Percentiles rank a stretch among this genome's conserved stretches.
Evolutionary conservation across 495 filamentous ascomycete species (phyloP).

Genomic region (Penicillium subrubescens): DNA sequence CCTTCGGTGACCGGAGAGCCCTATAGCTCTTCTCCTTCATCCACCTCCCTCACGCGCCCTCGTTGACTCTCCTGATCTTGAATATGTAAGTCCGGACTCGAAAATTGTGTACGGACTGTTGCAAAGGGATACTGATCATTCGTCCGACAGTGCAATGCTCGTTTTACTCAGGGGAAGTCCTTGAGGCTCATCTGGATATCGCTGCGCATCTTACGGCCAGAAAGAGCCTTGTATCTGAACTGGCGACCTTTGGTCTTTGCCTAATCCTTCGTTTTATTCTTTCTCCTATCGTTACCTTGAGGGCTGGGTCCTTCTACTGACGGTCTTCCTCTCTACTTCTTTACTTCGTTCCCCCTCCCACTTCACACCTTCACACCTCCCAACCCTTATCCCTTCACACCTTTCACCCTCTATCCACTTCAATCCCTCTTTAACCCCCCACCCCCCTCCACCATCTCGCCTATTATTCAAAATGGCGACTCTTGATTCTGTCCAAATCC

Average conservation of each 20-base stretch:
- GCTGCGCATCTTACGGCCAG: not conserved
- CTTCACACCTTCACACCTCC: conserved; percentile 1
- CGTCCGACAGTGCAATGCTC: conserved; percentile 29
- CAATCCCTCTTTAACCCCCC: not conserved
- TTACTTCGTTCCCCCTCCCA: conserved; percentile 8
- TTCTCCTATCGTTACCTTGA: conserved; percentile 5
- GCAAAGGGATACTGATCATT: conserved; percentile 9
- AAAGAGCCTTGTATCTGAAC: not conserved
- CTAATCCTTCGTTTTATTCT: not conserved
- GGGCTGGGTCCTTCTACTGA: conserved; percentile 3
- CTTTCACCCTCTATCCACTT: conserved; percentile 4
- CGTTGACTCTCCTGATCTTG: not conserved
- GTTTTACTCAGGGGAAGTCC: conserved; percentile 26
- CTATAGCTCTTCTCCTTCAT: conserved; percentile 8
- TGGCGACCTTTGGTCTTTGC: not conserved
- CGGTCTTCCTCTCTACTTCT: not conserved
- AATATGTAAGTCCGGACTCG: not conserved
- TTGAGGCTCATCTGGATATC: conserved; percentile 23
- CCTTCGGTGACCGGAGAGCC: conserved; percentile 12
- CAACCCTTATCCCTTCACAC: conserved; percentile 5
- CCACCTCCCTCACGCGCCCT: not conserved
- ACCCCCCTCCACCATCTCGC: conserved; percentile 3
- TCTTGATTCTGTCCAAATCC: conserved; percentile 36
- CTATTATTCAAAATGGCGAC: conserved; percentile 33
- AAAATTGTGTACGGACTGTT: not conserved